phyloP scores from a whole-genome alignment of 176 grass and related monocot genomes.

The Rhynchospora tenuis region DNA sequence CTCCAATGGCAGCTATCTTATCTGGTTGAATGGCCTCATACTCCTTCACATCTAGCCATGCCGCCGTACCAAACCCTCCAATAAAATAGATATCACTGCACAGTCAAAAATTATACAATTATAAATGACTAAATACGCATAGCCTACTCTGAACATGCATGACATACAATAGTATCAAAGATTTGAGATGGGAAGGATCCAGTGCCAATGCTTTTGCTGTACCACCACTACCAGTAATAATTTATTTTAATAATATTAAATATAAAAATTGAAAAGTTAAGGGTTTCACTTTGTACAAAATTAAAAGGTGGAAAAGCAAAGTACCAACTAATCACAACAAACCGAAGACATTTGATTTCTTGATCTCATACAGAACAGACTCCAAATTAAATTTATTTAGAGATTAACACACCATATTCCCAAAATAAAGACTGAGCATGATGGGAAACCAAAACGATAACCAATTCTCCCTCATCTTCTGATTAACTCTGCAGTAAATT shows the following conservation, averaged over 20 bases:
- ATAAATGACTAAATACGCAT: neutral
- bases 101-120: neutral
- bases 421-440: neutral
- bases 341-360: neutral
- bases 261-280: neutral
- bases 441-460: neutral
- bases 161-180: neutral
- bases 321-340: neutral
- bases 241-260: neutral
- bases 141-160: neutral
- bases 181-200: neutral
- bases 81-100: slow-evolving; percentile 96
- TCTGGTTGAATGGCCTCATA: slow-evolving; percentile 81
- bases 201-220: neutral
- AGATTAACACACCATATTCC: neutral
- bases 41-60: slow-evolving; percentile 93
- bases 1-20: slow-evolving; percentile 86
- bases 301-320: neutral
- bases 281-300: neutral
- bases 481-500: neutral
- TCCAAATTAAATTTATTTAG: neutral
- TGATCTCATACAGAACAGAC: neutral
- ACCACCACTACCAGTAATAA: neutral
- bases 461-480: neutral
- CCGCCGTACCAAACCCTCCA: slow-evolving; percentile 96